Conservation (phyloP, 2,329 filamentous ascomycete species). For the Cordyceps cateniannulata region DNA sequence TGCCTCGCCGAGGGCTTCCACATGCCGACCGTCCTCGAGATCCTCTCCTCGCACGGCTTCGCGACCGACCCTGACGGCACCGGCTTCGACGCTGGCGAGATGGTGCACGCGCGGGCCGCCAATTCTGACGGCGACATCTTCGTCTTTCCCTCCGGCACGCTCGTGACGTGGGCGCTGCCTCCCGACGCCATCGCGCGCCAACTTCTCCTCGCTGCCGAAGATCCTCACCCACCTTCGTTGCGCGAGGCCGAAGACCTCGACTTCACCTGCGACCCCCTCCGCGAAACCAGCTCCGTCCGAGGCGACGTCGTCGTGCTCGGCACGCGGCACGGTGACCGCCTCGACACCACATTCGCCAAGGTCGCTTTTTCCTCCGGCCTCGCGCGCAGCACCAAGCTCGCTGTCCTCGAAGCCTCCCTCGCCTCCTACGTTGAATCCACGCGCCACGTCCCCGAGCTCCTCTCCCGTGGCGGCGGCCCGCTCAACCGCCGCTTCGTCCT, state of each 20-base stretch:
- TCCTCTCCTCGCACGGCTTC: constrained; percentile 53
- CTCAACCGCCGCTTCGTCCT: constrained; percentile 69
- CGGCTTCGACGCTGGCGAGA: constrained; percentile 54
- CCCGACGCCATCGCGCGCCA: constrained; percentile 68
- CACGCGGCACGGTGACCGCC: constrained; percentile 52
- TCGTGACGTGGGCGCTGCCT: constrained; percentile 86
- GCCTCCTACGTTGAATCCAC: constrained; percentile 83
- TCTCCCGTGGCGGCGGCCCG: constrained; percentile 59
- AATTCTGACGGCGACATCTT: constrained; percentile 81
- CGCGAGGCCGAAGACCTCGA: constrained; percentile 88
- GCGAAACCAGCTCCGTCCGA: constrained; percentile 70
- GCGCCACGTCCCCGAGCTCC: constrained; percentile 68
- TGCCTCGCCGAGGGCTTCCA: constrained; percentile 59
- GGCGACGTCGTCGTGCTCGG: constrained; percentile 88
- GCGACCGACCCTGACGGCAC: constrained; percentile 55
- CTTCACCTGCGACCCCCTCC: constrained; percentile 67
- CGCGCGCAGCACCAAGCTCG: constrained; percentile 87
- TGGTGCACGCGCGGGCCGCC: constrained; percentile 55
- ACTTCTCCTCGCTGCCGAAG: constrained; percentile 68
- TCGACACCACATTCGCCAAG: constrained; percentile 72
- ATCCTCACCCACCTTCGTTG: constrained; percentile 56
- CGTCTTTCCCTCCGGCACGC: constrained; percentile 88
- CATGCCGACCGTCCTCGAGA: constrained; percentile 53
- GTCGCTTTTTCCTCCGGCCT: constrained; percentile 95
- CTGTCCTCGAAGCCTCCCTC: constrained; percentile 79